A percentile compares a stretch with the other conserved stretches of the same genome.
phyloP scores from a whole-genome alignment of 1,139 yeast species.

The Lodderomyces orthopsilosis region DNA sequence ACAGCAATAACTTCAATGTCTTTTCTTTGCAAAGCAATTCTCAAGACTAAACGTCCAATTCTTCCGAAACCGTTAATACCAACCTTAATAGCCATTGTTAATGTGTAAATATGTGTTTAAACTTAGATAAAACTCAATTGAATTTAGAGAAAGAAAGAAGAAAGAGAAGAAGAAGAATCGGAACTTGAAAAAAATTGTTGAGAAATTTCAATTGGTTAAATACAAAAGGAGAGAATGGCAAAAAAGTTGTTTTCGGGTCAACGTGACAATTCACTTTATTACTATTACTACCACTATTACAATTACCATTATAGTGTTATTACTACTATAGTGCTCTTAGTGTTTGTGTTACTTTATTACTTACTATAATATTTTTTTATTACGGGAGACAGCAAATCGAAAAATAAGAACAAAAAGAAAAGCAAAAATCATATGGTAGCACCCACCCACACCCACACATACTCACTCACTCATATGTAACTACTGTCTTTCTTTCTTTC shows the following conservation, averaged over 20 bases:
- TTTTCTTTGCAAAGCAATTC: conserved; percentile 69
- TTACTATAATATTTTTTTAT: not conserved
- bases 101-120: conserved; percentile 5
- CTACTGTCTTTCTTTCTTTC: too few species aligned
- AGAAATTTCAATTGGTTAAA: conserved; percentile 3
- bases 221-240: not conserved
- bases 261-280: not conserved
- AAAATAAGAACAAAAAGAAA: not conserved
- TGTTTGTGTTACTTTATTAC: too few species aligned
- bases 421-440: not conserved
- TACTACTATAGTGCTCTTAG: too few species aligned
- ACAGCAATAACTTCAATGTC: conserved; percentile 76
- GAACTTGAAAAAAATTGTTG: not conserved
- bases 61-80: conserved; percentile 93
- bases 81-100: conserved; percentile 44
- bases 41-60: conserved; percentile 81
- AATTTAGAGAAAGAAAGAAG: conserved; percentile 5
- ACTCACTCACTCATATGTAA: too few species aligned
- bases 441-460: not conserved
- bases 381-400: not conserved
- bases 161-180: not conserved
- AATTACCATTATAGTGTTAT: too few species aligned
- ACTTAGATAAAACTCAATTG: conserved; percentile 9
- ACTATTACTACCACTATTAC: too few species aligned
- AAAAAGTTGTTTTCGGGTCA: not conserved